Conservation (phyloP, 2,329 filamentous ascomycete species). For the Arthrobotrys pseudoclavata region DNA sequence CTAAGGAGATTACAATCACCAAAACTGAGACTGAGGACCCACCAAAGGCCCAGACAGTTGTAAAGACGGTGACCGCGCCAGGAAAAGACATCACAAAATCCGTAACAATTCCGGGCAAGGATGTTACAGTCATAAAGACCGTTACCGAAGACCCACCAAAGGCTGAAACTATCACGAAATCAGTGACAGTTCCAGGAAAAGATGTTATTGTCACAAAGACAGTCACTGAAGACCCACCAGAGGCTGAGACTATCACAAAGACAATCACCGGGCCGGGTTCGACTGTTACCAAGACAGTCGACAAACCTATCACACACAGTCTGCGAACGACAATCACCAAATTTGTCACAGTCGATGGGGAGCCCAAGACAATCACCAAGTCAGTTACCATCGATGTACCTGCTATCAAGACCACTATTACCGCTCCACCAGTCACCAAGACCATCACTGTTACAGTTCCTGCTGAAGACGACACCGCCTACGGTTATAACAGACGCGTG, state of each 20-base stretch:
- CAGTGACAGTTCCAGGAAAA: not conserved
- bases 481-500: not conserved
- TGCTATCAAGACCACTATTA: conserved; percentile 3
- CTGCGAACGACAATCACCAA: too few species aligned
- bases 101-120: not conserved
- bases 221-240: not conserved
- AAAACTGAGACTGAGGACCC: too few species aligned
- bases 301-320: too few species aligned
- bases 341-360: not conserved
- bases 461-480: not conserved
- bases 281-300: not conserved
- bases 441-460: conserved; percentile 7
- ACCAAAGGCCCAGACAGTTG: not conserved
- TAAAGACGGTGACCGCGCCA: not conserved
- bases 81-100: not conserved
- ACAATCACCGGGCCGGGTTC: not conserved
- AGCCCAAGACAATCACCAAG: conserved; percentile 1
- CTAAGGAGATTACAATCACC: too few species aligned
- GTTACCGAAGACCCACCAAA: not conserved
- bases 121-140: not conserved
- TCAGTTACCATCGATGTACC: not conserved
- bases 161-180: not conserved
- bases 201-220: not conserved
- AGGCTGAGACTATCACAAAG: not conserved
- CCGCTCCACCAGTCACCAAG: conserved; percentile 1